Evolutionary conservation across 805 yeast species (phyloP).

Genomic region (Cyberlindnera petersonii): DNA sequence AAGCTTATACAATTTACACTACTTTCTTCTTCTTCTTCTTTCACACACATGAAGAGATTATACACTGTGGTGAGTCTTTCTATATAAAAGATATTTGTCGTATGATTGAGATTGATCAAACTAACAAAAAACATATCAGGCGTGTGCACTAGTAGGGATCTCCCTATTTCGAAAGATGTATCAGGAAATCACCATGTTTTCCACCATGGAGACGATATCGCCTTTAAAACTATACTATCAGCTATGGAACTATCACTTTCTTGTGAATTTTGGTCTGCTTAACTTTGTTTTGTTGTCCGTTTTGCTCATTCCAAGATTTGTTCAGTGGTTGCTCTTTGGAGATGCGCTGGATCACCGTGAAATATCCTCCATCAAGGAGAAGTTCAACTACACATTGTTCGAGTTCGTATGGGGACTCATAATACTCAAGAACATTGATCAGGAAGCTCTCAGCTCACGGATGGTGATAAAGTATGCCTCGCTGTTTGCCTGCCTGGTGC

Average conservation of each 20-base stretch:
- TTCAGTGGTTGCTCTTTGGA: constrained; percentile 17
- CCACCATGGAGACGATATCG: constrained; percentile 1
- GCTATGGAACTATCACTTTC: constrained; percentile 6
- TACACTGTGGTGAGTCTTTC: constrained; percentile 9
- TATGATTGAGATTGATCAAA: background rate
- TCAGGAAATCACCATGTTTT: constrained; percentile 5
- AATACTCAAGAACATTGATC: constrained; percentile 13
- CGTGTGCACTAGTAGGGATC: constrained; percentile 10
- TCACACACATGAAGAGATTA: constrained; percentile 4
- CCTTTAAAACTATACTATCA: constrained; percentile 2
- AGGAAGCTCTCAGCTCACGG: background rate
- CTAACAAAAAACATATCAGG: constrained; percentile 5
- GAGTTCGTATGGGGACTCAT: constrained; percentile 20
- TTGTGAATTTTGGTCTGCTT: constrained; percentile 14
- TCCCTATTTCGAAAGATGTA: constrained; percentile 12
- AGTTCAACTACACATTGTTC: constrained; percentile 17
- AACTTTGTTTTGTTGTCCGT: constrained; percentile 9
- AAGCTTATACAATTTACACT: too few relatives aligned
- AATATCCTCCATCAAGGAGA: constrained; percentile 11
- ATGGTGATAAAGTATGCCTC: constrained; percentile 10
- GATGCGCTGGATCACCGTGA: constrained; percentile 6
- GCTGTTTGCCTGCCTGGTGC: constrained; percentile 13
- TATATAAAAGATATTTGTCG: background rate
- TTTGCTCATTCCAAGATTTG: constrained; percentile 7
- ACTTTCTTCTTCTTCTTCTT: background rate